Base-by-base conservation (phyloP, 1,284 basidiomycete species). In the Leccinum fallax region DNA sequence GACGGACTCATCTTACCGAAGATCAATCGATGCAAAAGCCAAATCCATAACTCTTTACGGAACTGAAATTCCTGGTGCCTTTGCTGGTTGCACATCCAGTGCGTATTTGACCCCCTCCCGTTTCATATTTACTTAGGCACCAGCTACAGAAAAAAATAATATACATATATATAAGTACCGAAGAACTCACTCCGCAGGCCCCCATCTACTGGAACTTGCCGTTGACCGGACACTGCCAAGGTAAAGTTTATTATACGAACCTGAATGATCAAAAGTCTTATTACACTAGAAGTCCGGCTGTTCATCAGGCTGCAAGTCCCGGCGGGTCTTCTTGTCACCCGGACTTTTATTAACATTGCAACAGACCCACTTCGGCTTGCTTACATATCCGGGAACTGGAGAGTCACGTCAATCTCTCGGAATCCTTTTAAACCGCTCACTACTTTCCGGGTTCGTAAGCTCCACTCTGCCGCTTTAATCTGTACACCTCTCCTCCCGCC, bases 11-110 rank as follows among this genome's bases (percentile, higher is more conserved):
- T 73, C 62, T 62, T 32, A 65, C 65, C 68, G 71, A 76, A 62
- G 74, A 76, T 75, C 74, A 75, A 61, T 65, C 60, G 59, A 73
- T 68, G 51, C 57, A 74, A 76, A 74, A 76, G 71, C 60, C 72
- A 77, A 75, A 76, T 66, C 63, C 58, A 71, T 60, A 62, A 61
- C 43, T 71, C 58, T 24, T 76, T 74, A 76, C 74, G 74, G 62
- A 76, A 73, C 72, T 64, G 55, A 62, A 67, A 46, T 62, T 71
- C 55, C 58, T 63, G 11, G 74, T 76, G 63, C 73, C 74, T 75
- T 64, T 69, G 36, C 48, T 36, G 59, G 59, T 66, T 66, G 57
- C 52, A 59, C 64, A 32, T 60, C 62, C 59, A 56, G 59, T 48
- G 59, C 43, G 30, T 57, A 58, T 68, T 65, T 59, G 58, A 69